Evolutionary conservation across 1,284 basidiomycete species (phyloP), one percentile per base, ranked within the genome.

Genomic region (Apiotrichum brassicae): DNA sequence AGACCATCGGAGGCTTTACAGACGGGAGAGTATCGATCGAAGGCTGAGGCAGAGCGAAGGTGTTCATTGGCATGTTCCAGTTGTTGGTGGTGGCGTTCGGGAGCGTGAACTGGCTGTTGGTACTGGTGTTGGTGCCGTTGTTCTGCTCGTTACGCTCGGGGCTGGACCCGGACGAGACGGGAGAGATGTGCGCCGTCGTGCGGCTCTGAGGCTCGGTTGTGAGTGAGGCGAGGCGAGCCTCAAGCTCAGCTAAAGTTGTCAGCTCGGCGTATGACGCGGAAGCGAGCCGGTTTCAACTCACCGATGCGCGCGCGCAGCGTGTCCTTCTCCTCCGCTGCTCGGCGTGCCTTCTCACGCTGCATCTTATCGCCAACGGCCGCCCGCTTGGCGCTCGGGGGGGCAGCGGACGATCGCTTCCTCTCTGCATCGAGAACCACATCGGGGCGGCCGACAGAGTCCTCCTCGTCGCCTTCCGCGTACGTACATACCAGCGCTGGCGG

Each of bases 161-260:
- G 7, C 13, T 23, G 13, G 40, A 42, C 5, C 40, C 40, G 6
- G 38, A 40, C 9, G 40, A 42, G 24, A 20, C 18, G 11, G 40
- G 40, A n/a, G 40, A 42, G 40, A 42, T 42, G 19, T 42, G 40
- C 4, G 40, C 40, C 4, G 18, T 7, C 2, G 28, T 6, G 36
- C n/a, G 20, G 28, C 24, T 45, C 9, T 4, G 6, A 14, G 25
- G 39, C 28, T 50, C 44, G 13, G 51, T 56, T 8, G 62, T 62
- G 24, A 67, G 32, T 1, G 43, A 49, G 0, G 61, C 57, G 8
- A 71, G 49, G 32, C 58, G 54, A 2, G 56, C 48, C 48, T 71
- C 68, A 14, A 71, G 62, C 45, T 69, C 63, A 41, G 68, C 68
- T 70, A 34, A 4, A 18, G 3, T 22, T 2, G 43, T 48, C 19